Evolutionary conservation across 805 yeast genomes (phyloP).

Genomic region (Kregervanrija fluxuum): DNA sequence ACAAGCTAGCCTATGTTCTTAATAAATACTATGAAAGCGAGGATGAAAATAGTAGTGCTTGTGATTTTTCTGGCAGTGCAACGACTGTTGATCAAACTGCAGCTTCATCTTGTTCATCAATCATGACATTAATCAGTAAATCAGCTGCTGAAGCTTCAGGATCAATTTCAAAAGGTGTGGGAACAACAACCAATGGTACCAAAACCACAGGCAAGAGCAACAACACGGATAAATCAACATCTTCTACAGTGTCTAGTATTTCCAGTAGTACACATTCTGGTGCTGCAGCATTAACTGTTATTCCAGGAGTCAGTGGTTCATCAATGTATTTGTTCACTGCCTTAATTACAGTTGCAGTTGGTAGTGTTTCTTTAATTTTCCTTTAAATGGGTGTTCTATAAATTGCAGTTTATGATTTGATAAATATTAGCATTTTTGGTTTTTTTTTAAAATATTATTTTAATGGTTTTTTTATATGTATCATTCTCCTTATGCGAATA

Average conservation of each 20-base stretch:
- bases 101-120: slow-evolving; percentile 39
- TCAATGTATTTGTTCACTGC: slow-evolving; percentile 6
- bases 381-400: not conserved
- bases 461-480: not conserved
- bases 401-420: not conserved
- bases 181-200: no score
- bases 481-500: no score
- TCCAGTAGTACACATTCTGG: slow-evolving; percentile 1
- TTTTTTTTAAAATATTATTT: not conserved
- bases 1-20: slow-evolving; percentile 59
- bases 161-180: not conserved
- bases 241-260: no score
- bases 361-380: slow-evolving; percentile 5
- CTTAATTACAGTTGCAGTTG: slow-evolving; percentile 4
- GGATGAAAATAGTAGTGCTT: slow-evolving; percentile 41
- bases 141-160: slow-evolving; percentile 27
- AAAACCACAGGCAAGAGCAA: no score
- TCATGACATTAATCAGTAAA: slow-evolving; percentile 27
- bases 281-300: slow-evolving; percentile 17
- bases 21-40: slow-evolving; percentile 54
- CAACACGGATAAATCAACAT: no score
- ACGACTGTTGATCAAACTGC: slow-evolving; percentile 37
- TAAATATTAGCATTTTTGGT: not conserved
- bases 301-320: slow-evolving; percentile 22
- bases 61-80: slow-evolving; percentile 70